Base-by-base conservation (phyloP, 2,329 filamentous ascomycete genomes). In the Scorias spongiosa region DNA sequence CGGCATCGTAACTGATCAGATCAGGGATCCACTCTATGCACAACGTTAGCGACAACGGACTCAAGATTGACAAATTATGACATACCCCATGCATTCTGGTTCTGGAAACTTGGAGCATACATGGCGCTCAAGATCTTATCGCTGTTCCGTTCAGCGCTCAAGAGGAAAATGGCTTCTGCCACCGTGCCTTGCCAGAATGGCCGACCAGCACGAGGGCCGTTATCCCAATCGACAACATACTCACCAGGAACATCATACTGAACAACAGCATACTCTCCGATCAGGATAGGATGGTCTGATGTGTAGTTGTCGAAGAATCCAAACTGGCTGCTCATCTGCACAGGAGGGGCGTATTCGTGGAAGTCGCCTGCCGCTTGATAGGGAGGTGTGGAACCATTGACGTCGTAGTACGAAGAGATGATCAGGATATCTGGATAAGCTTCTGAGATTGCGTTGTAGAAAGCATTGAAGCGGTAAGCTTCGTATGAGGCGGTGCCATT, bases 91-190 rank as follows among this genome's bases (percentile, higher is more conserved):
- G 44, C 38, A 42, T 60, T 58, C 39, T 55, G 41, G 45, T 58
- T 58, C 47, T 50, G 48, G 39, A 60, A 51, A 2, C 49, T 43
- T 2, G 56, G 58, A 12, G 55, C 67, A 48, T 74, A 75, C 42
- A 68, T 64, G 1, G 70, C 68, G 6, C 72, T 73, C 2, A 69
- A 67, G 39, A 80, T 68, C 15, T 70, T 67, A 51, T 80, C 74
- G 2, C 69, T 67, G 59, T 82, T 82, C 44, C 78, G 68, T 66
- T 83, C 79, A 28, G 75, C 74, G 14, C 77, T 74, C 48, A 82
- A 67, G 12, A 81, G 64, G 44, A 72, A 78, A n/a, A 83, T 67
- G 18, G 76, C 78, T 56, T 83, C 79, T 11, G 71, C 71, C 2
- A 83, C 74, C 8, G 72, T 66, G 20, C 75, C 77, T 41, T 74